Percentiles rank a stretch among this genome's conserved stretches.
Evolutionary conservation across 495 filamentous ascomycete genomes (phyloP).

Genomic region (Annulohypoxylon stygium): DNA sequence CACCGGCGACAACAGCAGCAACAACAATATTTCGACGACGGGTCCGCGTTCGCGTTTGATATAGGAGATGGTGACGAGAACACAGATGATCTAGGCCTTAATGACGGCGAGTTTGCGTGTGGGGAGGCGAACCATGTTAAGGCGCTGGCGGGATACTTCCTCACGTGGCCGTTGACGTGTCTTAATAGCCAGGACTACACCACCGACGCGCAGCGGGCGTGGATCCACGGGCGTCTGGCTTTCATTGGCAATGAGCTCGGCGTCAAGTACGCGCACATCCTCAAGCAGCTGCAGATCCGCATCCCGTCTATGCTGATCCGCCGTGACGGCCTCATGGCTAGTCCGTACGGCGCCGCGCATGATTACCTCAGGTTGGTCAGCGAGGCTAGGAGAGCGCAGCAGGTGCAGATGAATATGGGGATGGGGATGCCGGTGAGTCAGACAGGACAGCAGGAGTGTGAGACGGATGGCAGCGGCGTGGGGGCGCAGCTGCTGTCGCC

Average conservation of each 20-base stretch:
- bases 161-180: conserved; percentile 60
- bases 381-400: background rate
- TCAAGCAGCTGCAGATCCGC: conserved; percentile 61
- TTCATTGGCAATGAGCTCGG: conserved; percentile 63
- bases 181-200: conserved; percentile 61
- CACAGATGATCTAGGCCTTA: background rate
- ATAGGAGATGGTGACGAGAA: conserved; percentile 2
- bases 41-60: background rate
- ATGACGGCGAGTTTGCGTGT: conserved; percentile 50
- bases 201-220: conserved; percentile 63
- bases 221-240: conserved; percentile 59
- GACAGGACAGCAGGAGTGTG: background rate
- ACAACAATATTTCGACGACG: background rate
- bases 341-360: conserved; percentile 50
- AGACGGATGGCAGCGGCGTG: background rate
- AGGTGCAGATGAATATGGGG: background rate
- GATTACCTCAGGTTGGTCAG: conserved; percentile 33
- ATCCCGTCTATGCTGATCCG: conserved; percentile 68
- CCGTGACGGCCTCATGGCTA: conserved; percentile 57
- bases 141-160: conserved; percentile 60
- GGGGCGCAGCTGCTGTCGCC: conserved; percentile 25
- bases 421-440: background rate
- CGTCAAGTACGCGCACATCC: conserved; percentile 62
- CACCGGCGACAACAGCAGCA: background rate
- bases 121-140: conserved; percentile 55